Percentiles rank a stretch among this genome's conserved stretches.
Evolutionary conservation across 257 asterid genomes (phyloP).

Genomic region (Forsythia suspensa): DNA sequence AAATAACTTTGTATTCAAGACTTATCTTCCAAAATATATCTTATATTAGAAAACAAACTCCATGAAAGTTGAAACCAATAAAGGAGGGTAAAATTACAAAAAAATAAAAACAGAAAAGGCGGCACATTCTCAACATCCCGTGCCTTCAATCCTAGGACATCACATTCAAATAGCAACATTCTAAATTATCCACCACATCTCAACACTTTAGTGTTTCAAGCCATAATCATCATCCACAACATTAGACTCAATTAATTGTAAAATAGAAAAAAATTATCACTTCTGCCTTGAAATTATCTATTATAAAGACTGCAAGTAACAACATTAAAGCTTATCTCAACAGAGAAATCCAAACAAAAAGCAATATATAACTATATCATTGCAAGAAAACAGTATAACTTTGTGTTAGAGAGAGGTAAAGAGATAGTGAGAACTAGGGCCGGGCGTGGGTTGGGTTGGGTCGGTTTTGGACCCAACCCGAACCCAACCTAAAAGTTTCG

Average conservation of each 20-base stretch:
- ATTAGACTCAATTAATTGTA: conserved; percentile 9
- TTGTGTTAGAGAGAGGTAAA: too few relatives aligned
- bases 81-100: conserved; percentile 36
- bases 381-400: neutral
- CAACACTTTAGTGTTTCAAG: conserved; percentile 47
- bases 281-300: too few relatives aligned
- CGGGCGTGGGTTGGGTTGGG: too few relatives aligned
- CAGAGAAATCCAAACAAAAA: too few relatives aligned
- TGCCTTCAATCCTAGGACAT: conserved; percentile 49
- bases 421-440: too few relatives aligned
- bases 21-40: too few relatives aligned
- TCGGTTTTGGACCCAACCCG: too few relatives aligned
- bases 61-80: conserved; percentile 8
- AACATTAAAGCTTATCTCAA: neutral
- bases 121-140: conserved; percentile 35
- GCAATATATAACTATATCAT: neutral
- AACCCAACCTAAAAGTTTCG: too few relatives aligned
- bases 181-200: conserved; percentile 38
- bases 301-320: neutral
- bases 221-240: conserved; percentile 45
- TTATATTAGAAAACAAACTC: too few relatives aligned
- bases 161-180: conserved; percentile 37
- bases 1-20: too few relatives aligned
- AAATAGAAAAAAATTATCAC: too few relatives aligned
- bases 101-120: conserved; percentile 33